Conservation (phyloP, 768 basidiomycete species). For the Lactarius indigo region DNA sequence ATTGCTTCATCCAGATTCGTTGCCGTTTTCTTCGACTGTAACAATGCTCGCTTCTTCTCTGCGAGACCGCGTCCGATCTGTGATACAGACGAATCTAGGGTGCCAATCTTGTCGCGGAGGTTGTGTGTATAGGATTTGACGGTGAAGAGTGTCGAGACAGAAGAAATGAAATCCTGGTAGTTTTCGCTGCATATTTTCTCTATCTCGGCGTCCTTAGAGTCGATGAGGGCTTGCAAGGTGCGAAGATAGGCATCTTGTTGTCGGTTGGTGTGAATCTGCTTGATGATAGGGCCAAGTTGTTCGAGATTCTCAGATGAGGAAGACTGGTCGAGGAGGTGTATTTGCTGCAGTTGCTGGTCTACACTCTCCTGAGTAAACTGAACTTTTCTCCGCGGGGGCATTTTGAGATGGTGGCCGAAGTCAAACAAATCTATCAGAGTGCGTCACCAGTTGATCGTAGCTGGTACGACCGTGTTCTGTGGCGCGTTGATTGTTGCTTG, state of each 20-base stretch:
- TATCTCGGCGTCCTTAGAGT: slow-evolving; percentile 94
- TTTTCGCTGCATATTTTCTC: slow-evolving; percentile 94
- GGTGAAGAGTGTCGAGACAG: slow-evolving; percentile 92
- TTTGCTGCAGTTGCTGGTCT: slow-evolving; percentile 88
- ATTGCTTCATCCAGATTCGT: slow-evolving; percentile 95
- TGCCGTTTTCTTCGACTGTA: slow-evolving; percentile 90
- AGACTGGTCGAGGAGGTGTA: slow-evolving; percentile 81
- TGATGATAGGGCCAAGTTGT: slow-evolving; percentile 92
- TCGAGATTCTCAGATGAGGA: slow-evolving; percentile 93
- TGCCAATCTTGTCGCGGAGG: slow-evolving; percentile 87
- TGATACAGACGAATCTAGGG: slow-evolving; percentile 82
- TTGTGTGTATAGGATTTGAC: slow-evolving; percentile 96
- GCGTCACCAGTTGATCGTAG: not conserved
- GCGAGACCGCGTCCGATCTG: slow-evolving; percentile 84
- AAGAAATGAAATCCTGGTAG: slow-evolving; percentile 96
- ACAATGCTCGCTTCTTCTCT: slow-evolving; percentile 87
- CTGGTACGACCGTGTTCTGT: not conserved
- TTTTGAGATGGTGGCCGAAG: slow-evolving; percentile 29
- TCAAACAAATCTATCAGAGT: not conserved
- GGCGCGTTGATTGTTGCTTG: slow-evolving; percentile 6
- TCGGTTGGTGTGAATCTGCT: slow-evolving; percentile 83
- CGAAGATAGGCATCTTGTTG: slow-evolving; percentile 89
- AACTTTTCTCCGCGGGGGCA: slow-evolving; percentile 71
- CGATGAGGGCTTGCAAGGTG: slow-evolving; percentile 81
- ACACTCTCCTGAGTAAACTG: slow-evolving; percentile 79